Evolutionary conservation across 2,329 filamentous ascomycete species (phyloP).

Genomic region (Coniochaeta sp.): DNA sequence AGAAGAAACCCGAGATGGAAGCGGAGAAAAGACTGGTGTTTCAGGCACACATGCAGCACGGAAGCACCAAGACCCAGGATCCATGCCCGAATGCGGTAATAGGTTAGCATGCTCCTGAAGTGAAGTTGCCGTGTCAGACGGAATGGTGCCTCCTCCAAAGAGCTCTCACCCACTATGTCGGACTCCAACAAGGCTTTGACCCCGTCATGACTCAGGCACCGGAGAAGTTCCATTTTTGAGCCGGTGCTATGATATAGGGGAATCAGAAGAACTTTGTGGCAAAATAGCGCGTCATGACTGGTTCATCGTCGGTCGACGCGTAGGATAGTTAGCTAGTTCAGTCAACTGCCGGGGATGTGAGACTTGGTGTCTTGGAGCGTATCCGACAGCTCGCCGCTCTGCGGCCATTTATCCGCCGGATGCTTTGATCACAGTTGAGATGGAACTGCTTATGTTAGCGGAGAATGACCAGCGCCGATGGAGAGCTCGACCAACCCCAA

Average conservation of each 20-base stretch:
- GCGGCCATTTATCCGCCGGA: slow-evolving; percentile 10
- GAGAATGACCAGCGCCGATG: background rate
- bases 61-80: slow-evolving; percentile 7
- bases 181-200: background rate
- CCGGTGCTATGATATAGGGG: background rate
- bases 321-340: background rate
- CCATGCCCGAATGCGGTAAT: slow-evolving; percentile 9
- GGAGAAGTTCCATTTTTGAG: background rate
- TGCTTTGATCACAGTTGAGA: background rate
- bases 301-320: background rate
- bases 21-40: background rate
- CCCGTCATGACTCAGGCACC: background rate
- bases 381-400: background rate
- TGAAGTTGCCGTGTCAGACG: slow-evolving; percentile 10
- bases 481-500: background rate
- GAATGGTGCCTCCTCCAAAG: slow-evolving; percentile 1
- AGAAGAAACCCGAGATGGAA: background rate
- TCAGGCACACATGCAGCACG: background rate
- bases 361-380: background rate
- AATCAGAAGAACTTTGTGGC: background rate
- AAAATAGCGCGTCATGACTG: background rate
- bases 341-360: background rate
- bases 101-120: slow-evolving; percentile 10
- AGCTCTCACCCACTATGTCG: background rate
- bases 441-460: background rate